phyloP scores from a whole-genome alignment of 768 basidiomycete species.

The Russula virescens region DNA sequence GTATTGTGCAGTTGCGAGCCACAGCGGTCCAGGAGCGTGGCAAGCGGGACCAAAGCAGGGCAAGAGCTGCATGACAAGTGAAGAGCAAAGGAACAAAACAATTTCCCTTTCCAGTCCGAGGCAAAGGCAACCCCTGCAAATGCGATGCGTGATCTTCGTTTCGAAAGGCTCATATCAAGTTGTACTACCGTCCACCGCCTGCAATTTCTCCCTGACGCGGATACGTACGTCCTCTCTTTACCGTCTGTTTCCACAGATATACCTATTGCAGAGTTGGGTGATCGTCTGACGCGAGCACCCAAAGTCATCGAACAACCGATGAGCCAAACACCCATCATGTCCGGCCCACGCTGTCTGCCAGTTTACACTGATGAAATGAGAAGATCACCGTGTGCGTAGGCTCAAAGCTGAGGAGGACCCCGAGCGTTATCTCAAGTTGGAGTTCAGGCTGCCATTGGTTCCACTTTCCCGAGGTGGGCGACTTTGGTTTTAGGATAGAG shows the following conservation, averaged over 20 bases:
- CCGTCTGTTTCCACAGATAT: conserved; percentile 87
- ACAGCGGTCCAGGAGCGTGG: no score
- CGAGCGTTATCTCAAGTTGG: conserved; percentile 71
- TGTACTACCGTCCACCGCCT: background rate
- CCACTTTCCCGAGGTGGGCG: conserved; percentile 98
- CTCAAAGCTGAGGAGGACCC: conserved; percentile 12
- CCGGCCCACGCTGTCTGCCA: conserved; percentile 98
- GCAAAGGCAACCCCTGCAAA: conserved; percentile 84
- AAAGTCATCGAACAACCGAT: conserved; percentile 12
- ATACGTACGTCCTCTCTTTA: conserved; percentile 55
- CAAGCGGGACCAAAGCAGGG: no score
- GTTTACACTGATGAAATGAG: conserved; percentile 98
- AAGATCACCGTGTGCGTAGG: conserved; percentile 77
- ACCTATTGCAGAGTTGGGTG: conserved; percentile 77
- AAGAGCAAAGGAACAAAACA: no score
- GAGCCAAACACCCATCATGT: conserved; percentile 43
- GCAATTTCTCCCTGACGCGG: conserved; percentile 79
- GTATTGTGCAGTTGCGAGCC: no score
- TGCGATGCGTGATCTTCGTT: conserved; percentile 36
- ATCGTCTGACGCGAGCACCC: conserved; percentile 10
- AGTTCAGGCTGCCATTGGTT: conserved; percentile 95
- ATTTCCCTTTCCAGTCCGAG: conserved; percentile 55
- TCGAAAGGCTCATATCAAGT: conserved; percentile 8
- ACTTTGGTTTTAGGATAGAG: conserved; percentile 87
- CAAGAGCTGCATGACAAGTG: no score